Percentiles rank a stretch among this genome's conserved stretches.
These are phyloP conservation scores for Schizothecium vesticola DNA, from an alignment of 495 filamentous ascomycete genomes.

Conservation along the genomic window DNA sequence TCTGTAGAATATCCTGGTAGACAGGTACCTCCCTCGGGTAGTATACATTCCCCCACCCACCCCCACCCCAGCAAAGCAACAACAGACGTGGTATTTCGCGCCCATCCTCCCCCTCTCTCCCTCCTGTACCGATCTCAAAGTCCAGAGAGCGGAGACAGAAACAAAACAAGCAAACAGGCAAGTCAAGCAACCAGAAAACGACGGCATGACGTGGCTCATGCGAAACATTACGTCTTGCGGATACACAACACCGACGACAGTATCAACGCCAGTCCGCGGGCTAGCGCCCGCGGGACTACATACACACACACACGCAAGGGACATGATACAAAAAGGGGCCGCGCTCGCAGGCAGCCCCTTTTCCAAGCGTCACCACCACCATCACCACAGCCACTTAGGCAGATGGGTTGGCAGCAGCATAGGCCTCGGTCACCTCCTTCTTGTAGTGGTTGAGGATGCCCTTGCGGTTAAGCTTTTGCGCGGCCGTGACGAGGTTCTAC, in stretches of 20 bases:
- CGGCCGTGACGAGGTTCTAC: constrained; percentile 63
- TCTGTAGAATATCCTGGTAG: not conserved
- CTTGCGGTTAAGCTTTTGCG: constrained; percentile 73
- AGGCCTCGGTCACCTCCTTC: constrained; percentile 59
- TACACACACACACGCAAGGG: not conserved
- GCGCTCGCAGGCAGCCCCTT: not conserved
- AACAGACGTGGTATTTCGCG: not conserved
- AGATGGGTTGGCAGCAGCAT: constrained; percentile 28
- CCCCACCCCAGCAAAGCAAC: not conserved
- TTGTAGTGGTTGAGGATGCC: constrained; percentile 61
- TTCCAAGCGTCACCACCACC: not conserved
- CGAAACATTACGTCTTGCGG: not conserved
- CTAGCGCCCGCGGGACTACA: too few relatives aligned
- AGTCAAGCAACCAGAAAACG: not conserved
- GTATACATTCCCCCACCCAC: not conserved
- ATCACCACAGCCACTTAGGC: not conserved
- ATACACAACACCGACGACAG: not conserved
- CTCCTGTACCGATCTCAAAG: not conserved
- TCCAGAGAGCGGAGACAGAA: not conserved
- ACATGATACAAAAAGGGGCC: not conserved
- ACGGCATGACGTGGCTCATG: not conserved
- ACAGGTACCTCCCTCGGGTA: not conserved
- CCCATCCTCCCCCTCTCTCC: not conserved
- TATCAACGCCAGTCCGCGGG: too few relatives aligned
- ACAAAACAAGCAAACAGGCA: too few relatives aligned